Conservation (phyloP, 2,329 filamentous ascomycete species). For the Fusarium miscanthi region DNA sequence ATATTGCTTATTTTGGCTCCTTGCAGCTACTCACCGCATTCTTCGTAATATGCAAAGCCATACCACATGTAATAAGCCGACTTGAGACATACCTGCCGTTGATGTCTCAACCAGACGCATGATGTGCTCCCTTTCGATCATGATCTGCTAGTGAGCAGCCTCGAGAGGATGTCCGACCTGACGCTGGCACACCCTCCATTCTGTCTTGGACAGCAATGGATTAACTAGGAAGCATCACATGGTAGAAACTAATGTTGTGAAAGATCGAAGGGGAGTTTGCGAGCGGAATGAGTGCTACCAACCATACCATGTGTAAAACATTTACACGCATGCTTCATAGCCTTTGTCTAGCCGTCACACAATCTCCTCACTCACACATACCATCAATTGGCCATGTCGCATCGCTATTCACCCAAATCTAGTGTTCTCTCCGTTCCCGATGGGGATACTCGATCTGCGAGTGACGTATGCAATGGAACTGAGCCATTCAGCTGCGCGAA, state of each 20-base stretch:
- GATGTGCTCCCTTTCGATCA: background rate
- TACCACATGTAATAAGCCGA: background rate
- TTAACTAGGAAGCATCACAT: background rate
- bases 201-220: accelerated
- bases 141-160: background rate
- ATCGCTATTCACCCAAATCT: too few relatives aligned
- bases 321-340: background rate
- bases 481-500: too few relatives aligned
- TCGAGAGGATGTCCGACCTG: background rate
- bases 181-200: background rate
- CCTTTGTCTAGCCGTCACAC: background rate
- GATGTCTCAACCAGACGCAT: background rate
- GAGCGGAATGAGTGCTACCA: background rate
- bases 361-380: background rate
- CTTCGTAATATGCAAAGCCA: background rate
- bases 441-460: background rate
- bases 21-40: background rate
- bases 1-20: background rate
- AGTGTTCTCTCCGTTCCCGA: background rate
- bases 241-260: background rate
- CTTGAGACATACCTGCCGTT: background rate
- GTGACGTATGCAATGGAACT: background rate
- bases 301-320: background rate
- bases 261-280: too few relatives aligned
- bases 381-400: background rate